These are phyloP conservation scores for Sutorius australiensis DNA, from an alignment of 768 basidiomycete genomes.

Conservation along the genomic window DNA sequence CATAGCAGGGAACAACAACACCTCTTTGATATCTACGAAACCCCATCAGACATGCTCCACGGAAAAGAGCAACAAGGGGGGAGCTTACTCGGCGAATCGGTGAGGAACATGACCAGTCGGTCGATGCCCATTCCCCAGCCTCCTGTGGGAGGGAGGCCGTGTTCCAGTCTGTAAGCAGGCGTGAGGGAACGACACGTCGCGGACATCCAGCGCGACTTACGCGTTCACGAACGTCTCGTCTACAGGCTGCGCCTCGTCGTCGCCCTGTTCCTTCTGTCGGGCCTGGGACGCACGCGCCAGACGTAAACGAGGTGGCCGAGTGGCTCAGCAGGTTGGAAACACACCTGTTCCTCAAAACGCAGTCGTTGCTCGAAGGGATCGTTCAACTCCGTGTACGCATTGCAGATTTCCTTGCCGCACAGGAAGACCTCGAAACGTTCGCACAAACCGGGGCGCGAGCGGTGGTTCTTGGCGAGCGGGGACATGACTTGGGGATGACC, in stretches of 20 bases:
- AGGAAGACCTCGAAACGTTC: conserved; percentile 99
- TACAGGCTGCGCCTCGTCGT: conserved; percentile 96
- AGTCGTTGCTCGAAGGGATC: conserved; percentile 95
- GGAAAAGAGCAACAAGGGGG: background rate
- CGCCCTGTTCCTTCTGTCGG: conserved; percentile 93
- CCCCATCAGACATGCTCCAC: conserved; percentile 1
- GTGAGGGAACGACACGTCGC: background rate
- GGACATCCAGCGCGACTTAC: conserved; percentile 42
- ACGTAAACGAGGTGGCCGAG: background rate
- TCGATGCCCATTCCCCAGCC: conserved; percentile 98
- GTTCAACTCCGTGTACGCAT: conserved; percentile 99
- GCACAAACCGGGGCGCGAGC: conserved; percentile 93
- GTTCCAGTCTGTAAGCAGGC: conserved; percentile 65
- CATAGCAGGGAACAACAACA: conserved; percentile 96
- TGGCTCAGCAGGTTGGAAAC: background rate
- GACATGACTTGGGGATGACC: conserved; percentile 99
- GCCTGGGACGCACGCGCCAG: conserved; percentile 37
- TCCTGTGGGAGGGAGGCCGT: conserved; percentile 95
- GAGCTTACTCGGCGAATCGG: conserved; percentile 83
- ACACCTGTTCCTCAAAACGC: conserved; percentile 91
- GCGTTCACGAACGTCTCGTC: conserved; percentile 96
- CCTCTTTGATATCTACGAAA: conserved; percentile 86
- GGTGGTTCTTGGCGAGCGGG: conserved; percentile 97
- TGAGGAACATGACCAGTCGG: conserved; percentile 97
- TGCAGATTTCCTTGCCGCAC: conserved; percentile 97